Percentiles rank a stretch among this genome's conserved stretches.
Conservation (phyloP, 202 grass and related monocot genomes). For the Alloteropsis angusta region DNA sequence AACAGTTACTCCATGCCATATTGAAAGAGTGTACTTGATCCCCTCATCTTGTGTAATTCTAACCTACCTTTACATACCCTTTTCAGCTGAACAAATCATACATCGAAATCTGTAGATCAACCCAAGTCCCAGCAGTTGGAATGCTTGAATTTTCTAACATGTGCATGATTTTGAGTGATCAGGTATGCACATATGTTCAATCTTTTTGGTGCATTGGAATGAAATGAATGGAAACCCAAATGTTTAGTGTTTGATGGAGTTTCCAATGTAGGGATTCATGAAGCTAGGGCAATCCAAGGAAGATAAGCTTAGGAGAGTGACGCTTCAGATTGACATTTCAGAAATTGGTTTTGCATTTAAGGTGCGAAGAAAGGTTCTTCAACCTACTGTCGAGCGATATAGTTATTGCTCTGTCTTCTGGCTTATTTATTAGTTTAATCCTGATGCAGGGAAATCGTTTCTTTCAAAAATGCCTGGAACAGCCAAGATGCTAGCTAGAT, state of each 20-base stretch:
- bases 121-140: constrained; percentile 62
- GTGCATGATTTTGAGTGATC: constrained; percentile 78
- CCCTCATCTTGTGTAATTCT: constrained; percentile 7
- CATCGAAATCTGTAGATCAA: constrained; percentile 75
- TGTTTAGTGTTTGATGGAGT: constrained; percentile 21
- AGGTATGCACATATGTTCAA: constrained; percentile 40
- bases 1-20: neutral
- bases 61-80: neutral
- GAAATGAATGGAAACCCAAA: neutral
- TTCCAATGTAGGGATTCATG: constrained; percentile 60
- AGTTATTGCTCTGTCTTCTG: neutral
- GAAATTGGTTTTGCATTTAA: constrained; percentile 92
- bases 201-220: neutral
- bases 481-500: constrained; percentile 30
- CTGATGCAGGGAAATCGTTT: constrained; percentile 65
- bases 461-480: constrained; percentile 60
- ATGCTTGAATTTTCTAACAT: constrained; percentile 81
- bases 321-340: constrained; percentile 67
- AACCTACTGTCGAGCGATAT: neutral
- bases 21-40: neutral
- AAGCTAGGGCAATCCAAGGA: constrained; percentile 68
- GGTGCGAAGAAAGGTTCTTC: constrained; percentile 29
- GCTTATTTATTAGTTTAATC: constrained; percentile 23
- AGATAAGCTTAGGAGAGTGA: constrained; percentile 66
- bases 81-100: constrained; percentile 84